phyloP scores from a whole-genome alignment of 1,284 basidiomycete genomes.

The Leccinum pachyderme region DNA sequence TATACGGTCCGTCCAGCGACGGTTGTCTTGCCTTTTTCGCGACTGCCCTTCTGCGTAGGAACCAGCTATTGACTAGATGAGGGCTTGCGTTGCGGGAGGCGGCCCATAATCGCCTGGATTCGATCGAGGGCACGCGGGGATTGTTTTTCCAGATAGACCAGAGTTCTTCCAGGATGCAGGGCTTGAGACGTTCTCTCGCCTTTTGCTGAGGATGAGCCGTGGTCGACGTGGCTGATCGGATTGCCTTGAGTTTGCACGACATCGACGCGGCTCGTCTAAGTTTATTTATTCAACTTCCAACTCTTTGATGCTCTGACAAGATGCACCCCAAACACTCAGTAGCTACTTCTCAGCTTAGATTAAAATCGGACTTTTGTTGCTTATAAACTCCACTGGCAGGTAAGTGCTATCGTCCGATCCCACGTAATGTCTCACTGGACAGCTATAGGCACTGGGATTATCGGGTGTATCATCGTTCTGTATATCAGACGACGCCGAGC shows the following conservation, averaged over 20 bases:
- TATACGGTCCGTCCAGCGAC: slow-evolving; percentile 21
- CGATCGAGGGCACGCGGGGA: slow-evolving; percentile 30
- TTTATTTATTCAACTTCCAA: background rate
- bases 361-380: too few relatives aligned
- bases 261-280: background rate
- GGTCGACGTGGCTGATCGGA: background rate
- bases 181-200: slow-evolving; percentile 16
- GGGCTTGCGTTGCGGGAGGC: slow-evolving; percentile 22
- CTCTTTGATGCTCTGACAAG: too few relatives aligned
- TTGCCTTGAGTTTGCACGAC: background rate
- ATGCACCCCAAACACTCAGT: too few relatives aligned
- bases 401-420: background rate
- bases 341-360: too few relatives aligned
- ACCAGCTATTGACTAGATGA: slow-evolving; percentile 26
- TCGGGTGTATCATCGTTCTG: background rate
- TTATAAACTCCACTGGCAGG: background rate
- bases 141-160: slow-evolving; percentile 32
- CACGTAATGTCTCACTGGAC: background rate
- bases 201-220: slow-evolving; percentile 3
- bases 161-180: slow-evolving; percentile 22
- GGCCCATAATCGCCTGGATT: slow-evolving; percentile 29
- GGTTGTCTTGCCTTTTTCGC: slow-evolving; percentile 28
- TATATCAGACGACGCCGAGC: background rate
- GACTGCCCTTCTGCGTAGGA: slow-evolving; percentile 23
- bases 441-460: background rate